Percentiles rank a stretch among this genome's conserved stretches.
These are phyloP conservation scores for Mrakia blollopis DNA, from an alignment of 768 basidiomycete genomes.

Conservation along the genomic window DNA sequence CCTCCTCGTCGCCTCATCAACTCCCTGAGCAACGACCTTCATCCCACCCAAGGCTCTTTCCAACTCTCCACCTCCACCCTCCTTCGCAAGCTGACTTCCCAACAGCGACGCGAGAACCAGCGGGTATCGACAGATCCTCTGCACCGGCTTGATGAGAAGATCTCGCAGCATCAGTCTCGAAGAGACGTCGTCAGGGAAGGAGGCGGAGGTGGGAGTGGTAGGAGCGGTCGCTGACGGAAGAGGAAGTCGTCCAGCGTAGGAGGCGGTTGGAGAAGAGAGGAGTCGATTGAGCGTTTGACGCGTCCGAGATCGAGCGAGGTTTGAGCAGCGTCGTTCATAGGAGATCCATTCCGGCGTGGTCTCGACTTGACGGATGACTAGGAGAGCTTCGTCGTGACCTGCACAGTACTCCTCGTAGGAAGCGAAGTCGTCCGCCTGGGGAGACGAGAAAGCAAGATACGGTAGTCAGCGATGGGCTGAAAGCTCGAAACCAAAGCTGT, in stretches of 20 bases:
- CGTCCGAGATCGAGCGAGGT: conserved; percentile 46
- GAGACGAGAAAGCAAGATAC: neutral
- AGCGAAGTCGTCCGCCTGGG: conserved; percentile 65
- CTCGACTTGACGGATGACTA: conserved; percentile 63
- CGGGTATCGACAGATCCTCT: conserved; percentile 92
- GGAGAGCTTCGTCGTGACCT: conserved; percentile 74
- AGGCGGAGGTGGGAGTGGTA: conserved; percentile 40
- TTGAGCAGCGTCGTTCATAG: conserved; percentile 73
- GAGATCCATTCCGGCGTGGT: conserved; percentile 74
- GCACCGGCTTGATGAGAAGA: conserved; percentile 95
- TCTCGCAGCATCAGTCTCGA: conserved; percentile 54
- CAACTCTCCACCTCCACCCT: conserved; percentile 38
- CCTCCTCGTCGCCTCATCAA: conserved; percentile 71
- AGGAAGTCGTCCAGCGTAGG: conserved; percentile 28
- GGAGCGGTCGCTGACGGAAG: conserved; percentile 18
- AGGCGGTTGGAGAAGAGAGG: conserved; percentile 6
- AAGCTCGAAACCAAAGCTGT: neutral
- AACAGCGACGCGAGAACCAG: conserved; percentile 60
- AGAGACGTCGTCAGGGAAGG: conserved; percentile 44
- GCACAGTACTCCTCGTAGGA: conserved; percentile 84
- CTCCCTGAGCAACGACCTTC: conserved; percentile 67
- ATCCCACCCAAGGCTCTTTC: conserved; percentile 56
- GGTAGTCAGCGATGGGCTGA: neutral
- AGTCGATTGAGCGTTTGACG: conserved; percentile 41
- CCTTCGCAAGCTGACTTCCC: conserved; percentile 4